Conservation (phyloP, 2,329 filamentous ascomycete genomes). For the Botrytis galanthina region DNA sequence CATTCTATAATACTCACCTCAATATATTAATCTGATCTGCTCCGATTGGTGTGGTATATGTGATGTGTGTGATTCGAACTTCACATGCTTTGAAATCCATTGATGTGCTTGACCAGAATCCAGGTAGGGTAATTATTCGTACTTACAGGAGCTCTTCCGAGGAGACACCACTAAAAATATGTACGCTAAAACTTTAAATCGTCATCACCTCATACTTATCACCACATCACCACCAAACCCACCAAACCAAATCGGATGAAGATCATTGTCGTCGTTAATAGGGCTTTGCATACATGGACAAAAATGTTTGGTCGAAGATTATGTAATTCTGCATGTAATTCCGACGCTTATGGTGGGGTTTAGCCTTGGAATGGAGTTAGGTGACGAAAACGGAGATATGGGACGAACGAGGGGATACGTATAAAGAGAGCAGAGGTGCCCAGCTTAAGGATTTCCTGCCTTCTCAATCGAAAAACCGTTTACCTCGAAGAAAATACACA, state of each 20-base stretch:
- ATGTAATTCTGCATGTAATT: not conserved
- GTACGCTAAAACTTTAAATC: not conserved
- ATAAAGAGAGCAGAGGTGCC: slow-evolving; percentile 4
- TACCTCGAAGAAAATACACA: not conserved
- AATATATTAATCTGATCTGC: not conserved
- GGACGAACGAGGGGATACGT: not conserved
- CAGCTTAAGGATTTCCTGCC: not conserved
- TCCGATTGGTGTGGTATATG: not conserved
- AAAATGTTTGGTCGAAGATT: not conserved
- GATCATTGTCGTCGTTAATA: not conserved
- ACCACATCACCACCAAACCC: slow-evolving; percentile 18
- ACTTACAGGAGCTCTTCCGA: not conserved
- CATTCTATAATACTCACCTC: not conserved
- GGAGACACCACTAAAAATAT: not conserved
- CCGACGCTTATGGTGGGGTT: slow-evolving; percentile 9
- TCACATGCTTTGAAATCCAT: not conserved
- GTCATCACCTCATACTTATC: not conserved
- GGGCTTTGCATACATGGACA: not conserved
- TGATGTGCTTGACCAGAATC: not conserved
- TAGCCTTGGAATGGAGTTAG: not conserved
- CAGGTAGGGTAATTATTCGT: not conserved
- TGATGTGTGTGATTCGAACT: not conserved
- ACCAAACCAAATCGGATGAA: not conserved
- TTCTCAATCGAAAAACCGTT: not conserved
- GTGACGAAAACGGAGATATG: not conserved